Percentiles rank a stretch among this genome's conserved stretches.
phyloP scores from a whole-genome alignment of 345 rosid genomes.

The Clausena lansium region DNA sequence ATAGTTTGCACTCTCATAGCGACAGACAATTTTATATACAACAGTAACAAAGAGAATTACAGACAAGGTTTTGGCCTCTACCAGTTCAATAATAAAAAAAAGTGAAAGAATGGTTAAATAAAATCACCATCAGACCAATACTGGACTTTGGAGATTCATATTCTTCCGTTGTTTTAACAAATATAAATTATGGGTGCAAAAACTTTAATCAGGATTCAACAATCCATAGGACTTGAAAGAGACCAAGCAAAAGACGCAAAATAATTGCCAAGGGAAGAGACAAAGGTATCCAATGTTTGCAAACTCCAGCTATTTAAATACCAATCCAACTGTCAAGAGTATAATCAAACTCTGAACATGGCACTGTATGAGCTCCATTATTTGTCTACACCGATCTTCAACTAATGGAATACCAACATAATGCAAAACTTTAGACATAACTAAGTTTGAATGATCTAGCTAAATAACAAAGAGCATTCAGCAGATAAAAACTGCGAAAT shows the following conservation, averaged over 20 bases:
- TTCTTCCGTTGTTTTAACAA: not conserved
- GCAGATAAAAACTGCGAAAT: not conserved
- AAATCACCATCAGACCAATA: not conserved
- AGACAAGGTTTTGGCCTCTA: not conserved
- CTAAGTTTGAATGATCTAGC: not conserved
- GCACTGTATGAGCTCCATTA: not conserved
- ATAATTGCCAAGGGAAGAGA: not conserved
- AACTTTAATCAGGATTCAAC: not conserved
- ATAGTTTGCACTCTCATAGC: not conserved
- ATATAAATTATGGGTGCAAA: not conserved
- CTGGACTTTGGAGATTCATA: not conserved
- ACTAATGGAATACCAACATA: not conserved
- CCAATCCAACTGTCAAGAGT: not conserved
- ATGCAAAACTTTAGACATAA: not conserved
- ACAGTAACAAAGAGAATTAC: not conserved
- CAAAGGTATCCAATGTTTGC: not conserved
- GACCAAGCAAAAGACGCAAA: not conserved
- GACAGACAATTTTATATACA: not conserved
- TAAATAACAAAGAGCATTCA: not conserved
- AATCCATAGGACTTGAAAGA: not conserved
- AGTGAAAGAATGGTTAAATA: not conserved
- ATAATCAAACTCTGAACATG: not conserved
- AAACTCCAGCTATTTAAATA: not conserved
- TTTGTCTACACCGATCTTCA: not conserved
- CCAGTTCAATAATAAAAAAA: not conserved